These are phyloP conservation scores for Mallotus nudiflorus DNA, from an alignment of 345 rosid species.

Conservation along the genomic window DNA sequence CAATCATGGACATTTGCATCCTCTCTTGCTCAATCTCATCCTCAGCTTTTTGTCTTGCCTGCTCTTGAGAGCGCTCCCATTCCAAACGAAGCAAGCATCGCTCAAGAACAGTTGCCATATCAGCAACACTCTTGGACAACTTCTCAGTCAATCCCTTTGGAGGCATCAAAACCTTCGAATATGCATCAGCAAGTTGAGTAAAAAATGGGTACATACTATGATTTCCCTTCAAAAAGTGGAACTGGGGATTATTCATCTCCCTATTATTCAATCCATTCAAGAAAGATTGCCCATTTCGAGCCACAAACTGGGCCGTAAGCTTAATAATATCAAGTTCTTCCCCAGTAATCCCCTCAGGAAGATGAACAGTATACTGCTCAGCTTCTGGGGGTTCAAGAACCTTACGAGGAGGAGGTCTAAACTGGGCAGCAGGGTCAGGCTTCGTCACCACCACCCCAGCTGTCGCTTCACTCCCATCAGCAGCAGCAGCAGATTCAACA, in stretches of 20 bases:
- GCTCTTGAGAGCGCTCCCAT: constrained; percentile 86
- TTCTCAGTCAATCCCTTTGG: constrained; percentile 66
- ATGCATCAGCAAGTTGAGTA: constrained; percentile 74
- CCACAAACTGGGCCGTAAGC: constrained; percentile 87
- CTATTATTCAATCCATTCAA: constrained; percentile 66
- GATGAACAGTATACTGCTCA: constrained; percentile 71
- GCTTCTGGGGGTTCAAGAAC: constrained; percentile 73
- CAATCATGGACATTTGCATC: constrained; percentile 87
- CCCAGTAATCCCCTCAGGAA: constrained; percentile 77
- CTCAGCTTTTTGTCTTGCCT: constrained; percentile 80
- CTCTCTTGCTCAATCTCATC: constrained; percentile 89
- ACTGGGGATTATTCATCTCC: constrained; percentile 73
- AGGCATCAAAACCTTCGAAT: constrained; percentile 80
- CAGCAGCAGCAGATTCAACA: constrained; percentile 35
- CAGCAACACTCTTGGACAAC: constrained; percentile 51
- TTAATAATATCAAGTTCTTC: constrained; percentile 83
- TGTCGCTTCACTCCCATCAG: constrained; percentile 12
- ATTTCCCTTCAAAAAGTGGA: constrained; percentile 85
- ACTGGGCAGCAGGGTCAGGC: constrained; percentile 63
- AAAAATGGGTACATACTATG: constrained; percentile 83
- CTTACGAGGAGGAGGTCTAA: constrained; percentile 54
- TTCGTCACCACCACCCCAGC: constrained; percentile 36
- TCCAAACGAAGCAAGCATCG: constrained; percentile 81
- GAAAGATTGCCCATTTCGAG: constrained; percentile 76
- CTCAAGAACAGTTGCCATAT: constrained; percentile 77